A percentile compares a stretch with the other conserved stretches of the same genome.
These are phyloP conservation scores for Cyclocybe cylindracea DNA, from an alignment of 768 basidiomycete genomes.

Conservation along the genomic window DNA sequence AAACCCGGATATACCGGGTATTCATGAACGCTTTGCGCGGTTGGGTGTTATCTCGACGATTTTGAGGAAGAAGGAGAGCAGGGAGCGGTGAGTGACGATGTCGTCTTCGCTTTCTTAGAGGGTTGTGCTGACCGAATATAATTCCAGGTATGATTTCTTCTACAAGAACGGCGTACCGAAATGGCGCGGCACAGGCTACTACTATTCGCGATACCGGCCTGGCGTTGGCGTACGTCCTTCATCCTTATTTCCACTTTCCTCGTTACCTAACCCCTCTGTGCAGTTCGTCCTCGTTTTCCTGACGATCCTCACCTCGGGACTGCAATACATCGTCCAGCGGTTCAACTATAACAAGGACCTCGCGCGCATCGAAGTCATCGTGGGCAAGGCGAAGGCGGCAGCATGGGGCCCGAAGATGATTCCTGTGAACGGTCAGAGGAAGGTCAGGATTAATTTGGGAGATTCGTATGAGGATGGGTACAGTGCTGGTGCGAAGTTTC, in stretches of 20 bases:
- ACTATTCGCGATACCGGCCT: conserved; percentile 95
- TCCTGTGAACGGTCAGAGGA: conserved; percentile 63
- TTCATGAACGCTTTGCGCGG: conserved; percentile 90
- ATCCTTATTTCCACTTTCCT: conserved; percentile 7
- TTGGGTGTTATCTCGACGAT: conserved; percentile 86
- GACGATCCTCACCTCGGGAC: conserved; percentile 66
- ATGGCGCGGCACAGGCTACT: conserved; percentile 97
- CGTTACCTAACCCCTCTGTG: neutral
- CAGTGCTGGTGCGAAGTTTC: conserved; percentile 44
- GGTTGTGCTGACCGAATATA: conserved; percentile 5
- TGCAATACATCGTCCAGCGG: conserved; percentile 81
- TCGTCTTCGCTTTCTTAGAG: neutral
- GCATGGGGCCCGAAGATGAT: conserved; percentile 84
- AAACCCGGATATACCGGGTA: conserved; percentile 80
- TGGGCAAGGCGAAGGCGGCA: conserved; percentile 60
- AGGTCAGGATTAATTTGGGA: conserved; percentile 77
- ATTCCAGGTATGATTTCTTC: conserved; percentile 85
- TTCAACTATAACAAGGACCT: conserved; percentile 79
- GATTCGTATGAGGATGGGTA: conserved; percentile 61
- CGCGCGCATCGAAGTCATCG: conserved; percentile 62
- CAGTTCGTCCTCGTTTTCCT: conserved; percentile 82
- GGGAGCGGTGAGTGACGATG: conserved; percentile 62
- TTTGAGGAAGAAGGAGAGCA: conserved; percentile 70
- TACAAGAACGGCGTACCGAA: conserved; percentile 96
- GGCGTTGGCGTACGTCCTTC: conserved; percentile 66